Conservation (phyloP, 1,139 yeast genomes). For the Hansenula sp. region DNA sequence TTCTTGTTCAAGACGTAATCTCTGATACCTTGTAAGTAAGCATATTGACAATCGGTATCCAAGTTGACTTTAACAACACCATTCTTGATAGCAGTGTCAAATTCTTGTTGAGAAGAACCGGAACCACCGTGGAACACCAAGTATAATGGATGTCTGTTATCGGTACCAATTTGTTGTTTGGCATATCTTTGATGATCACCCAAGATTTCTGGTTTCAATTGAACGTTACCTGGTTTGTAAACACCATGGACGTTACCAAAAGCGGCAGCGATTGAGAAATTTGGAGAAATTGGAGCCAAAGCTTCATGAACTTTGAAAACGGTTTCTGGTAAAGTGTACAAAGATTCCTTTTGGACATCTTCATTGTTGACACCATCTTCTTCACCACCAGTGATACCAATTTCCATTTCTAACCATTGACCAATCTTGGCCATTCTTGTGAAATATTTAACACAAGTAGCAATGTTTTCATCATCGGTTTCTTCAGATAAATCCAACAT, state of each 20-base stretch:
- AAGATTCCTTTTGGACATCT: constrained; percentile 77
- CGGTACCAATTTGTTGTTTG: constrained; percentile 55
- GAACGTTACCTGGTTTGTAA: constrained; percentile 98
- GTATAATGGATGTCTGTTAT: constrained; percentile 74
- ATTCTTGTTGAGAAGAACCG: constrained; percentile 91
- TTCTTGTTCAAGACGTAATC: constrained; percentile 94
- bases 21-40: constrained; percentile 94
- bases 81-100: constrained; percentile 81
- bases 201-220: constrained; percentile 86
- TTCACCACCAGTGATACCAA: constrained; percentile 99
- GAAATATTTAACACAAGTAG: constrained; percentile 92
- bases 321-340: constrained; percentile 96
- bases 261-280: constrained; percentile 99
- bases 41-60: constrained; percentile 98
- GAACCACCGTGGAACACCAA: constrained; percentile 99
- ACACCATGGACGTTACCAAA: constrained; percentile 99
- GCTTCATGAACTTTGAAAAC: constrained; percentile 91
- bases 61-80: constrained; percentile 99
- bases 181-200: constrained; percentile 95
- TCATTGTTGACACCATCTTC: constrained; percentile 99
- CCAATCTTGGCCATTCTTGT: constrained; percentile 88
- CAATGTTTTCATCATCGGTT: constrained; percentile 92
- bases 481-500: constrained; percentile 99
- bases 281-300: constrained; percentile 86
- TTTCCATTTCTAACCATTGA: constrained; percentile 99